Base-by-base conservation (phyloP, 164 flowering plant genomes). In the Vitis rupestris region DNA sequence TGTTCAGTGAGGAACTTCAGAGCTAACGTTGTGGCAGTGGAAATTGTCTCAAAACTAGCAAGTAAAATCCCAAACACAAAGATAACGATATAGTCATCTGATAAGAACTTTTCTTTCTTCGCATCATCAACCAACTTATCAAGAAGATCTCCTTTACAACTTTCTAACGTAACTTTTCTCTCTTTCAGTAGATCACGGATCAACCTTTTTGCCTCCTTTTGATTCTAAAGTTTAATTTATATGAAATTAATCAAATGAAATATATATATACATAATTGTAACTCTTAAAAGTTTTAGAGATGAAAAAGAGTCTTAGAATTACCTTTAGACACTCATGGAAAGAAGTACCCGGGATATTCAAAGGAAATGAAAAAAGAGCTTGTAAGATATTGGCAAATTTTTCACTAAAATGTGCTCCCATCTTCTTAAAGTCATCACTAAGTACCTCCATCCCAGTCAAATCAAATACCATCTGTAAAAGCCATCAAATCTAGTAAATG, bases 1-100 rank as follows among this genome's bases (percentile, higher is more conserved):
- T 82, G 63, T 2, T 82, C 85, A 1, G 73, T 54, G 2, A 82
- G 72, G n/a, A 76, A 65, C 69, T 63, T 82, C 19, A 82, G 51
- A 48, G 76, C 76, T 16, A 82, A 72, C 1, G 75, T 53, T 10
- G 79, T 17, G 30, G 75, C 59, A 16, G 72, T 19, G 9, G 82
- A 66, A 17, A 78, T 30, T 3, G 82, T 27, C n/a, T 79, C 81
- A 23, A 66, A 74, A 49, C 68, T 65, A 44, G 68, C 75, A 65
- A 74, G 67, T 8, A 77, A 50, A 14, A 75, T 16, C 6, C 75
- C 76, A 62, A 82, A 82, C 72, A 74, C 61, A 1, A 77, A 9
- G 2, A 74, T 71, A 55, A 68, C 67, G 5, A 75, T 62, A 47
- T 70, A 82, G 1, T 77, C 78, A 23, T 75, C 78, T 0, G 70